Base-by-base conservation (phyloP, 805 yeast genomes). In the Wickerhamomyces chaumierensis region DNA sequence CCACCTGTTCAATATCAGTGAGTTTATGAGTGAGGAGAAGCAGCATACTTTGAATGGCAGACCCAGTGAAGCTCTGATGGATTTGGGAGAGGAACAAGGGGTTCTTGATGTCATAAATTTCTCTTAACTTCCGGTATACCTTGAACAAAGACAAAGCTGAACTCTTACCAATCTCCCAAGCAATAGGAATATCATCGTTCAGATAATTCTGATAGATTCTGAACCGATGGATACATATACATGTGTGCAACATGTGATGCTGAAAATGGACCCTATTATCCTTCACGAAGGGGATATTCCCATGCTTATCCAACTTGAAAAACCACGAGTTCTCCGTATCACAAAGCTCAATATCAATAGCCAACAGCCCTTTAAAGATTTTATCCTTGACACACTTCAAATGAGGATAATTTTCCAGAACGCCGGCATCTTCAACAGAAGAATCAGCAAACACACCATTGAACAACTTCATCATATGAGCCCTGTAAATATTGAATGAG, bases 1-100 rank as follows among this genome's bases (percentile, higher is more conserved):
- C 44, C 27, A 46, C 42, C 33, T 47, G 46, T 18, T 53, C 56
- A 31, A 33, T 37, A 13, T 38, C 14, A 2, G 51, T 37, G 32
- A 50, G 36, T n/a, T 46, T 43, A 12, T 40, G 38, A 33, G 47
- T 47, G 23, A 57, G 40, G 33, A 57, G 34, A 4, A 59, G 33
- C 43, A 59, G 42, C 52, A 58, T 53, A 2, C 60, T 51, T 39
- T 57, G 63, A 12, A 57, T 48, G 20, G 58, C 52, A 2, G 60
- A 48, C 3, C 61, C 60, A 8, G 61, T 51, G 42, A 57, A 59
- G 0, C 55, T 29, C 36, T 59, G 63, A 37, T 58, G 58, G 14
- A 58, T 56, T 40, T 55, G 60, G 15, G 60, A 43, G 15, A 57
- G 39, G 31, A 57, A 57, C 31, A 48, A 36, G 2, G 59, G 55